Conservation (phyloP, 2,329 filamentous ascomycete genomes). For the Claviceps capensis region DNA sequence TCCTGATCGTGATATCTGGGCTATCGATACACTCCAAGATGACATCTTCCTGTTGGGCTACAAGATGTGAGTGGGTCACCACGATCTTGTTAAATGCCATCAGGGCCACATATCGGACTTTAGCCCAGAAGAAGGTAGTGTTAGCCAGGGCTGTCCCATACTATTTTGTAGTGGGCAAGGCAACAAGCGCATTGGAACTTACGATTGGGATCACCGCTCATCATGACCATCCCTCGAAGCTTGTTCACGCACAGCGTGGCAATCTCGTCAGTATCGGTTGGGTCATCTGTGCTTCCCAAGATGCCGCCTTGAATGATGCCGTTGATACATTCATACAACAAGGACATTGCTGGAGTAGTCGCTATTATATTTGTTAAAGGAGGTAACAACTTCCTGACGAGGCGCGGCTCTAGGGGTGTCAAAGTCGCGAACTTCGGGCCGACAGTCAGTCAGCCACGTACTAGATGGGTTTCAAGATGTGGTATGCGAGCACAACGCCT, state of each 20-base stretch:
- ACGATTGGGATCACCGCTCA: conserved; percentile 89
- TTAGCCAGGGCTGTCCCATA: not conserved
- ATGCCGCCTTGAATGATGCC: conserved; percentile 96
- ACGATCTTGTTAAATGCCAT: conserved; percentile 95
- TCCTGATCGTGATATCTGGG: conserved; percentile 85
- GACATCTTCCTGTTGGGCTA: conserved; percentile 87
- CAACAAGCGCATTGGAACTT: conserved; percentile 23
- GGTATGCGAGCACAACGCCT: not conserved
- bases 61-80: conserved; percentile 71
- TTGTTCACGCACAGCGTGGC: conserved; percentile 86
- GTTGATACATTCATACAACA: conserved; percentile 96
- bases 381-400: conserved; percentile 82
- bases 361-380: conserved; percentile 87
- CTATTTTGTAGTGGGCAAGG: not conserved
- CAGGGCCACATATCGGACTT: conserved; percentile 93
- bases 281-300: conserved; percentile 66
- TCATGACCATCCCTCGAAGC: conserved; percentile 82
- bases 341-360: conserved; percentile 93
- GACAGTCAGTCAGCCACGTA: conserved; percentile 10
- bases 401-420: conserved; percentile 78
- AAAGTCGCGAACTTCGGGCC: conserved; percentile 69
- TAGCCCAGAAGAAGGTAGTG: not conserved
- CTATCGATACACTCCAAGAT: conserved; percentile 95
- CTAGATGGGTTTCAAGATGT: not conserved
- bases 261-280: conserved; percentile 77